These are phyloP conservation scores for Phytophthora rubi DNA, from an alignment of 352 stramenopile species.

Conservation along the genomic window DNA sequence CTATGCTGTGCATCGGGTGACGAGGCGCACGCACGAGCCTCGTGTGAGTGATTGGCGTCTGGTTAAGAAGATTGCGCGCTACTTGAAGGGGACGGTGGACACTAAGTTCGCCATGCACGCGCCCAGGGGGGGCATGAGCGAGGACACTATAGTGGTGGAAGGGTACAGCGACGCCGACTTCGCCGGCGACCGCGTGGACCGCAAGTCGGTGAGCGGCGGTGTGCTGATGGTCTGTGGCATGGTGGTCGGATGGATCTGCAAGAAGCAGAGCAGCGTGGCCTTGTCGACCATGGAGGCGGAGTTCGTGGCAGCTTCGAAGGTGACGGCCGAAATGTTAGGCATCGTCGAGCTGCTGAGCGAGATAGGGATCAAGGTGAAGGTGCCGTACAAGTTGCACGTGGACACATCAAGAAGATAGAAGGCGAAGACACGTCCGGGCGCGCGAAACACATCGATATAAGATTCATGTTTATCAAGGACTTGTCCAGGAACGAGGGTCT, in stretches of 20 bases:
- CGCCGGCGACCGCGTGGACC: slow-evolving; percentile 18
- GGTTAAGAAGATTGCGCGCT: slow-evolving; percentile 28
- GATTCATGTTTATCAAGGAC: slow-evolving; percentile 20
- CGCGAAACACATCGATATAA: slow-evolving; percentile 24
- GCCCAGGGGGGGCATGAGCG: not conserved
- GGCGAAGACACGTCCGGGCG: not conserved
- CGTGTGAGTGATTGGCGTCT: slow-evolving; percentile 15
- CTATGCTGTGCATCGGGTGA: slow-evolving; percentile 31
- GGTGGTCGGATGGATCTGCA: slow-evolving; percentile 20
- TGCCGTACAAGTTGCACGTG: slow-evolving; percentile 1
- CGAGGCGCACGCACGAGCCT: slow-evolving; percentile 19
- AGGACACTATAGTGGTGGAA: slow-evolving; percentile 8
- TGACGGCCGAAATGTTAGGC: slow-evolving; percentile 18
- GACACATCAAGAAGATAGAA: slow-evolving; percentile 26
- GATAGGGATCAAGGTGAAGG: not conserved
- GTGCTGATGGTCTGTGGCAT: slow-evolving; percentile 23
- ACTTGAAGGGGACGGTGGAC: slow-evolving; percentile 29
- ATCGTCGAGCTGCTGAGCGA: slow-evolving; percentile 6
- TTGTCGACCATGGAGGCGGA: slow-evolving; percentile 35
- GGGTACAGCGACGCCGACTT: slow-evolving; percentile 29
- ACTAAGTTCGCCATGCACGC: slow-evolving; percentile 22
- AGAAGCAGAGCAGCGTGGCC: slow-evolving; percentile 29
- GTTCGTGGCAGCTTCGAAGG: slow-evolving; percentile 23
- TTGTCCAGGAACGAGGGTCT: slow-evolving; percentile 5
- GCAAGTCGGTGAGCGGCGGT: slow-evolving; percentile 32